Evolutionary conservation across 2,329 filamentous ascomycete genomes (phyloP).

Genomic region (Arthroderma sp.): DNA sequence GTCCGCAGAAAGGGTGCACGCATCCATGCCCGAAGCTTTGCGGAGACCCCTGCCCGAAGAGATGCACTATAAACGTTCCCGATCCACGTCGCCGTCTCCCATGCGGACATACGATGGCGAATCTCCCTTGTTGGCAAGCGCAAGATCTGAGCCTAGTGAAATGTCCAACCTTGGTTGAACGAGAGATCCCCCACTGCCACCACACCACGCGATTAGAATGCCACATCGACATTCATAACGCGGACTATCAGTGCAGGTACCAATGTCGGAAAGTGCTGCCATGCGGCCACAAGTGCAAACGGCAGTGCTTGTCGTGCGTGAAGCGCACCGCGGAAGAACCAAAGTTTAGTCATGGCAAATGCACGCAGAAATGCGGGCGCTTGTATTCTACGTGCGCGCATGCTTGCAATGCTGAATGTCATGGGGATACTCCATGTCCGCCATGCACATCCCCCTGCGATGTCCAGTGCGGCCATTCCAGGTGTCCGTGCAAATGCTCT

Average conservation of each 20-base stretch:
- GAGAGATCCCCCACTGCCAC: constrained; percentile 40
- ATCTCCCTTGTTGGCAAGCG: constrained; percentile 24
- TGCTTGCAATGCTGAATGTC: constrained; percentile 1
- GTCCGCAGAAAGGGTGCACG: constrained; percentile 24
- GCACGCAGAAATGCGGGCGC: too few relatives aligned
- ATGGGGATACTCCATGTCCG: constrained; percentile 2
- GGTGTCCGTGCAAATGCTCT: constrained; percentile 42
- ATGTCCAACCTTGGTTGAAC: constrained; percentile 38
- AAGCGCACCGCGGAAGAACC: constrained; percentile 13
- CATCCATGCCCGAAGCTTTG: constrained; percentile 32
- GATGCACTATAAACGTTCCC: constrained; percentile 21
- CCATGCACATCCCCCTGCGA: constrained; percentile 33
- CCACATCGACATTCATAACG: constrained; percentile 29
- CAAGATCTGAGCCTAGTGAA: constrained; percentile 36
- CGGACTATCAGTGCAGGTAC: constrained; percentile 35
- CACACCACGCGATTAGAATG: constrained; percentile 44
- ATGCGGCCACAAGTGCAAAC: constrained; percentile 49
- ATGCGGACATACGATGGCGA: constrained; percentile 20
- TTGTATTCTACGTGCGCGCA: background rate
- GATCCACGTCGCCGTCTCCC: constrained; percentile 14
- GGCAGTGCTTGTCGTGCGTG: constrained; percentile 39
- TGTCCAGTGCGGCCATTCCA: constrained; percentile 43
- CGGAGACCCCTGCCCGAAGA: constrained; percentile 27
- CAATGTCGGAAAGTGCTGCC: constrained; percentile 34
- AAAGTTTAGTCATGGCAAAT: too few relatives aligned